These are phyloP conservation scores for Nelumbo lutea DNA, from an alignment of 164 flowering plant species.

Conservation along the genomic window DNA sequence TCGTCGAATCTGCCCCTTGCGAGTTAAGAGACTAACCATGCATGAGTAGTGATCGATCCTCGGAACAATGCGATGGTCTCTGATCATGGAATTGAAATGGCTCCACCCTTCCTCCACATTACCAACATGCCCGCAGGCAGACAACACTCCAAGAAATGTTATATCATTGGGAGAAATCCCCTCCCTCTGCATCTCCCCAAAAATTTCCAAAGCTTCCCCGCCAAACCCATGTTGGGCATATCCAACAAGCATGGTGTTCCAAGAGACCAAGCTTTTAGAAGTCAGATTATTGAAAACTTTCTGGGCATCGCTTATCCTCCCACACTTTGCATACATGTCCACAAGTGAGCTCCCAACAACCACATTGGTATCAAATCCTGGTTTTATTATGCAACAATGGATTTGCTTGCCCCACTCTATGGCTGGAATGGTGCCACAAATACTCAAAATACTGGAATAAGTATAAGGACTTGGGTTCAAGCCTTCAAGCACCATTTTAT, in stretches of 20 bases:
- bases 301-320: constrained; percentile 28
- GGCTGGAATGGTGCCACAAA: constrained; percentile 36
- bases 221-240: constrained; percentile 48
- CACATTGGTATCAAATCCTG: constrained; percentile 27
- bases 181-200: constrained; percentile 22
- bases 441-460: constrained; percentile 34
- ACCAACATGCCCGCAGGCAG: constrained; percentile 41
- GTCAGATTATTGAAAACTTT: constrained; percentile 24
- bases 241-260: constrained; percentile 44
- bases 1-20: constrained; percentile 29
- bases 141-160: constrained; percentile 40
- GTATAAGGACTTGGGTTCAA: constrained; percentile 27
- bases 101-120: constrained; percentile 30
- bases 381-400: constrained; percentile 33
- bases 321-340: constrained; percentile 54
- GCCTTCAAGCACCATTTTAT: constrained; percentile 24
- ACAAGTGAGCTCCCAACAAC: constrained; percentile 38
- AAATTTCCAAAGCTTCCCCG: constrained; percentile 34
- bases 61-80: constrained; percentile 28
- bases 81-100: constrained; percentile 27
- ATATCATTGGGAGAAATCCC: constrained; percentile 32
- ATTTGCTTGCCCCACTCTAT: constrained; percentile 41
- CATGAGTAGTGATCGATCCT: constrained; percentile 40
- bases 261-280: constrained; percentile 32
- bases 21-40: constrained; percentile 36